Base-by-base conservation (phyloP, 257 asterid genomes). In the Solanum tarapatanum region DNA sequence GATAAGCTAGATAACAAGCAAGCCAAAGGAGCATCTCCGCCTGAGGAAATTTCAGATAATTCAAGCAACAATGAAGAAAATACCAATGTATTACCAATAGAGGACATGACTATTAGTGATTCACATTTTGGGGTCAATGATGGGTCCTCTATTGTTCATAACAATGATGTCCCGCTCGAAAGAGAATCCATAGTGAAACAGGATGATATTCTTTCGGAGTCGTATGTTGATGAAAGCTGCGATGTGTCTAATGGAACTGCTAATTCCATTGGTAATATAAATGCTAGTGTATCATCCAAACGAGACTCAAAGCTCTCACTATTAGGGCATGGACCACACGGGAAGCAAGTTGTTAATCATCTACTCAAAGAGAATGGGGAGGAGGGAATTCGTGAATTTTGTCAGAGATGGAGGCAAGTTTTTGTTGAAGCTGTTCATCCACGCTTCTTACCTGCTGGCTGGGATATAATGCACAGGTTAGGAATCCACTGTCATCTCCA, bases 381-480 rank as follows among this genome's bases (percentile, higher is more conserved):
- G 72, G 95, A 95, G 43, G 99, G 99, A 80, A 88, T 97, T 86
- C 91, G 93, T 69, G 94, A 94, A 3, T 96, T 95, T 90, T 97
- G 99, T 89, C 99, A 94, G 92, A 92, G 94, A 87, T 97, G 98
- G 99, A 93, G 99, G 87, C 99, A 92, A 55, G 94, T 94, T 89
- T 95, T 97, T 74, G 94, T 97, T 64, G 96, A 94, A 88, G 95
- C 98, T 70, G 90, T 95, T 89, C 93, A 93, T 88, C 99, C 99
- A 84, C 97, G 96, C 84, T 97, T 95, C 95, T 93, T 97, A 88
- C 99, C 99, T 66, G 95, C 89, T 66, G 99, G 99, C 89, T 97
- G 99, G 99, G 98, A 97, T 90, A 94, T 97, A 51, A 95, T 90
- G 93, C 99, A 97, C 98, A 93, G 99, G 99, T 95, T 91, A 48